Evolutionary conservation across 495 filamentous ascomycete species (phyloP).

Genomic region (Hypoxylon cercidicola): DNA sequence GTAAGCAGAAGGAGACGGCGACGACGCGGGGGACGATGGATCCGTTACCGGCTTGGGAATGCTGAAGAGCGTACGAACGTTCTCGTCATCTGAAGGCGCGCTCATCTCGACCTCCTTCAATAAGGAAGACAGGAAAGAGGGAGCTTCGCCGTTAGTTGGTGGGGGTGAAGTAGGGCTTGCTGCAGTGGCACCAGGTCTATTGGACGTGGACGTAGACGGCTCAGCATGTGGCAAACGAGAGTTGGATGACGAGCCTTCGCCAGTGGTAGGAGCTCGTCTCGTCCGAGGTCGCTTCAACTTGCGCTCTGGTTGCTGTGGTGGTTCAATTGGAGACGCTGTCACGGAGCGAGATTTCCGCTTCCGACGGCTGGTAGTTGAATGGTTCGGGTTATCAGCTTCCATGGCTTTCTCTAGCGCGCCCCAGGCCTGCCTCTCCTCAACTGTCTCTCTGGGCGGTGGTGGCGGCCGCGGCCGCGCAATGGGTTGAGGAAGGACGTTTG

Average conservation of each 20-base stretch:
- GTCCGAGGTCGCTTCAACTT: conserved; percentile 88
- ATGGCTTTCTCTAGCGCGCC: conserved; percentile 86
- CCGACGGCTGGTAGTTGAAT: conserved; percentile 49
- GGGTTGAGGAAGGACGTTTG: conserved; percentile 44
- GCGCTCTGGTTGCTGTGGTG: conserved; percentile 71
- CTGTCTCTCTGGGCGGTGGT: conserved; percentile 69
- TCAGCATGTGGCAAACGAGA: conserved; percentile 54
- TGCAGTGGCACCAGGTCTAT: conserved; percentile 42
- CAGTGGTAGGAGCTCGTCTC: conserved; percentile 50
- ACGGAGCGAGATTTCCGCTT: conserved; percentile 82
- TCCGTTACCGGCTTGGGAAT: conserved; percentile 59
- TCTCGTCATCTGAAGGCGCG: conserved; percentile 63
- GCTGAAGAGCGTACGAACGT: conserved; percentile 56
- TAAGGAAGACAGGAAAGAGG: conserved; percentile 80
- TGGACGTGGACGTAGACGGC: conserved; percentile 47
- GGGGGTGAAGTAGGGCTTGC: conserved; percentile 33
- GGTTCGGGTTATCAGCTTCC: conserved; percentile 65
- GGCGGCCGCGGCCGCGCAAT: conserved; percentile 38
- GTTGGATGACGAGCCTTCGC: conserved; percentile 56
- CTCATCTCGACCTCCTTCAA: conserved; percentile 87
- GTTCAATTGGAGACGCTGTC: conserved; percentile 75
- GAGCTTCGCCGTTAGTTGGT: conserved; percentile 54
- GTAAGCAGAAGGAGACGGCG: conserved; percentile 72
- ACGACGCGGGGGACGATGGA: conserved; percentile 77
- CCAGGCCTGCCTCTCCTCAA: conserved; percentile 87